These are phyloP conservation scores for Suillus variegatus DNA, from an alignment of 768 basidiomycete genomes.

Conservation along the genomic window DNA sequence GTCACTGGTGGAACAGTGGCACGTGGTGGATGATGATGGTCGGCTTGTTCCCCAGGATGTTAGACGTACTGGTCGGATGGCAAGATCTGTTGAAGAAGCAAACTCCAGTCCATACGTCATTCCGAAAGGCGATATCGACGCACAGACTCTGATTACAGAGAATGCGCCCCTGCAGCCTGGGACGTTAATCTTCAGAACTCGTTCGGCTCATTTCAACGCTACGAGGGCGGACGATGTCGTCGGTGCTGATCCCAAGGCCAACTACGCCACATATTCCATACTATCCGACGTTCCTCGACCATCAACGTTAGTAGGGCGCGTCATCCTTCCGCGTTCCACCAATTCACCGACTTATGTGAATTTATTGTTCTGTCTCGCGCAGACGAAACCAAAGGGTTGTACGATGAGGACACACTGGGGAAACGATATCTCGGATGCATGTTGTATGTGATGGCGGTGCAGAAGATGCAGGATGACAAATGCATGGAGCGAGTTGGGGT, in stretches of 20 bases:
- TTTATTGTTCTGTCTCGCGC: constrained; percentile 25
- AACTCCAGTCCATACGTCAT: constrained; percentile 10
- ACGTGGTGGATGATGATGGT: constrained; percentile 16
- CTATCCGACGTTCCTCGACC: constrained; percentile 2
- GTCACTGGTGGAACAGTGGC: constrained; percentile 21
- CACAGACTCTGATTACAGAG: neutral
- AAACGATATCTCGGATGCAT: constrained; percentile 15
- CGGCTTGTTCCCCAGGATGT: constrained; percentile 17
- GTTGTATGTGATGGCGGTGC: constrained; percentile 26
- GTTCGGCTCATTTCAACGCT: constrained; percentile 15
- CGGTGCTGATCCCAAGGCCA: neutral
- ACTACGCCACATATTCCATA: constrained; percentile 15
- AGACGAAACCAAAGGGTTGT: constrained; percentile 10
- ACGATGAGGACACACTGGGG: constrained; percentile 15
- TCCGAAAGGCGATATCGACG: neutral
- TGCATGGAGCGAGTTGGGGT: constrained; percentile 24
- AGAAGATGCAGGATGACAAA: neutral
- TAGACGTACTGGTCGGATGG: neutral
- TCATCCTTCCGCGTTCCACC: constrained; percentile 18
- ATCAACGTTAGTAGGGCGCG: constrained; percentile 14
- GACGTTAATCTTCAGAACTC: constrained; percentile 27
- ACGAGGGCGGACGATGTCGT: neutral
- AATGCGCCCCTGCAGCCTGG: constrained; percentile 14
- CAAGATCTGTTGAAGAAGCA: neutral
- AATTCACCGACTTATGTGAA: constrained; percentile 14